Percentiles rank a stretch among this genome's conserved stretches.
Evolutionary conservation across 2,329 filamentous ascomycete species (phyloP).

Genomic region (Diaporthe eres): DNA sequence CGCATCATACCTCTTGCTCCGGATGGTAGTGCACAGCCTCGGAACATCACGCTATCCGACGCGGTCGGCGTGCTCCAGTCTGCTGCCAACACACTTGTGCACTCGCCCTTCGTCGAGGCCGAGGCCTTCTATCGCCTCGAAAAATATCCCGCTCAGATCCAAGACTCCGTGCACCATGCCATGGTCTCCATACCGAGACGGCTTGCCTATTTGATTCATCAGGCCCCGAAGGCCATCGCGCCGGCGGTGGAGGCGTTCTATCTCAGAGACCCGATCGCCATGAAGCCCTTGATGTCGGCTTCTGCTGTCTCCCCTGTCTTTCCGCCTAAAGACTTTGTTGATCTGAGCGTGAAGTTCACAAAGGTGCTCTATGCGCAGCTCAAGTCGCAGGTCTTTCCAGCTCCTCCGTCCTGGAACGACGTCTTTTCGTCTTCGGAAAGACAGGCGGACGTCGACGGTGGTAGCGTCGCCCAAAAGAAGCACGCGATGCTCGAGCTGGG

Average conservation of each 20-base stretch:
- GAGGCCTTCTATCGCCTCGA: conserved; percentile 92
- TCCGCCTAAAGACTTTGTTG: conserved; percentile 83
- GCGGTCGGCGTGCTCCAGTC: conserved; percentile 74
- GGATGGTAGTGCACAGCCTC: conserved; percentile 53
- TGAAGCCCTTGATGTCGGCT: conserved; percentile 76
- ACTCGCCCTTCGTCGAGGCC: conserved; percentile 82
- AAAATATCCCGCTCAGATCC: conserved; percentile 85
- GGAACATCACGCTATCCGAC: conserved; percentile 71
- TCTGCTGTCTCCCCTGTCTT: conserved; percentile 69
- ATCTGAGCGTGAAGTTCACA: conserved; percentile 85
- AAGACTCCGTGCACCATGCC: conserved; percentile 81
- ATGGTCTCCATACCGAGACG: conserved; percentile 83
- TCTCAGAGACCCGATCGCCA: conserved; percentile 82
- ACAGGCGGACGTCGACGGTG: conserved; percentile 4
- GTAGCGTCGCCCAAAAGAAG: conserved; percentile 46
- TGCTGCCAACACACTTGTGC: conserved; percentile 71
- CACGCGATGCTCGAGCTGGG: conserved; percentile 74
- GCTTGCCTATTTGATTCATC: conserved; percentile 83
- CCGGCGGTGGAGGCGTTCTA: conserved; percentile 94
- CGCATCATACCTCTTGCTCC: conserved; percentile 76
- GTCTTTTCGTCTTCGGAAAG: conserved; percentile 49
- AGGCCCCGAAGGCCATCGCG: conserved; percentile 81
- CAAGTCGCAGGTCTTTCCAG: conserved; percentile 84
- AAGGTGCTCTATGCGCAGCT: conserved; percentile 93
- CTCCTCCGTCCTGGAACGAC: conserved; percentile 67